Base-by-base conservation (phyloP, 2,329 filamentous ascomycete species). In the Penicillium sp. region DNA sequence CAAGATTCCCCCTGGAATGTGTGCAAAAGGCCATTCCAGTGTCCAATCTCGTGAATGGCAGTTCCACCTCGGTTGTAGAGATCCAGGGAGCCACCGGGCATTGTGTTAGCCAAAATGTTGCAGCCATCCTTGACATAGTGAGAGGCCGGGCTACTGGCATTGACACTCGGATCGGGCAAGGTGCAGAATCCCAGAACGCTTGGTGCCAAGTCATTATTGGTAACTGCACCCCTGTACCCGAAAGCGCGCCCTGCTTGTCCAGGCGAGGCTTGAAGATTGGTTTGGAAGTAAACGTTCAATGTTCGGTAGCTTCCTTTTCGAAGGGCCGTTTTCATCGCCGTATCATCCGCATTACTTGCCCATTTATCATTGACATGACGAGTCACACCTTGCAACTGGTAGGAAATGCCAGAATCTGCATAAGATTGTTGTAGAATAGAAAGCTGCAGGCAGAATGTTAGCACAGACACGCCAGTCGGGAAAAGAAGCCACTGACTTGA, bases 201-300 rank as follows among this genome's bases (percentile, higher is more conserved):
- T 24, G 68, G 61, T 1, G 66, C 44, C 31, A 66, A 50, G 40
- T 62, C 63, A 40, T 43, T 60, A 13, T 57, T 51, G 5, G 50
- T 14, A 31, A 49, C 48, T 11, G 57, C 51, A 22, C 59, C 57
- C 13, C 61, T 58, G 22, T 55, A 70, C 48, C 68, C 69, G 51
- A 59, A 55, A 24, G 58, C 60, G 5, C 66, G 66, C 6, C 66
- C 64, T 11, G 61, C 50, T 34, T 66, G 62, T 13, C 55, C 62
- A 6, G 66, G 48, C 5, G 67, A 59, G 0, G 66, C 59, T 32
- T 74, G 68, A 16, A 85, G 75, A 54, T 84, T 75, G 32, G 79
- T 81, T 68, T 85, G 81, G 73, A 85, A 85, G 72, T 85, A 85
- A 57, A 86, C 73, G 68, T 86, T 86, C 35, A 85, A 75, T 1